These are phyloP conservation scores for Lactuca saligna DNA, from an alignment of 129 eudicot genomes.

Conservation along the genomic window DNA sequence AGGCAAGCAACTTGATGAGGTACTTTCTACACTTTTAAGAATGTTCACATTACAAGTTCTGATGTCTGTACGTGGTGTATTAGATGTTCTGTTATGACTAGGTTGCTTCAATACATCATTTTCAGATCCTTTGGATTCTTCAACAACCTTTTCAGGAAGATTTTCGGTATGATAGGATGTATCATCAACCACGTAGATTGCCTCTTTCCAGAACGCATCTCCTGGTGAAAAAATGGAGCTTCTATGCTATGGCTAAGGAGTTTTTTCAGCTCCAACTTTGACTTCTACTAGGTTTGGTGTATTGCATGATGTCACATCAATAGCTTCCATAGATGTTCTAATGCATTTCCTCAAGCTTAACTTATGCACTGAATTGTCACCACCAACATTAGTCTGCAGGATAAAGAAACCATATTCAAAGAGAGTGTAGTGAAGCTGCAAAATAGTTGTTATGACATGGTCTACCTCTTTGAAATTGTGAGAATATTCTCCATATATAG, in stretches of 20 bases:
- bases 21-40: constrained; percentile 43
- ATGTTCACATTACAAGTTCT: constrained; percentile 12
- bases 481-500: too few species aligned
- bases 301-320: constrained; percentile 35
- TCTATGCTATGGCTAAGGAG: constrained; percentile 76
- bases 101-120: constrained; percentile 22
- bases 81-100: constrained; percentile 28
- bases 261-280: constrained; percentile 43
- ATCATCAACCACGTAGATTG: constrained; percentile 84
- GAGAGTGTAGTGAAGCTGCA: too few species aligned
- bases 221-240: constrained; percentile 92
- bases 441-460: too few species aligned
- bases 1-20: constrained; percentile 69
- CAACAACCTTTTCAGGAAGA: constrained; percentile 18
- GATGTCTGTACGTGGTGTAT: constrained; percentile 39
- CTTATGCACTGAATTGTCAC: constrained; percentile 27
- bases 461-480: too few species aligned
- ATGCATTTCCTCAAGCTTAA: constrained; percentile 69
- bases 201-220: constrained; percentile 95
- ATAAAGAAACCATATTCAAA: too few species aligned
- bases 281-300: constrained; percentile 50
- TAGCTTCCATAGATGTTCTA: constrained; percentile 22
- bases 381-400: too few species aligned
- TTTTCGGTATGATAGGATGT: constrained; percentile 33
- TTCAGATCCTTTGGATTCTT: constrained; percentile 26